Evolutionary conservation across 768 basidiomycete species (phyloP).

Genomic region (Russula abietina): DNA sequence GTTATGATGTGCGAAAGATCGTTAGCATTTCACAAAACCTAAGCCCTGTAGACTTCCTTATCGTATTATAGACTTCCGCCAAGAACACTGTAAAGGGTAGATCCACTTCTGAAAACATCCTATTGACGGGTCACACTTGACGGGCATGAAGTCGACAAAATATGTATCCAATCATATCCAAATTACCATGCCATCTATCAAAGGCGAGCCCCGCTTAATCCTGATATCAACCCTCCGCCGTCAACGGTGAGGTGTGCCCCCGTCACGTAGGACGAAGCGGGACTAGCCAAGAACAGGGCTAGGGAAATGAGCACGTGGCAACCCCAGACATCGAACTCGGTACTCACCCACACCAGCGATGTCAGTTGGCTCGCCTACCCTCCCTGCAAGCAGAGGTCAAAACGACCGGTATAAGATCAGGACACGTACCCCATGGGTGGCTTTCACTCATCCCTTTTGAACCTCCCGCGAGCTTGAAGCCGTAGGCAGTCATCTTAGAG

Average conservation of each 20-base stretch:
- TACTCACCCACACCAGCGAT: constrained; percentile 55
- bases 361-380: constrained; percentile 58
- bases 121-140: not conserved
- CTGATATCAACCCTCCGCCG: constrained; percentile 35
- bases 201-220: constrained; percentile 1
- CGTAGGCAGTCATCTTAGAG: constrained; percentile 79
- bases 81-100: not conserved
- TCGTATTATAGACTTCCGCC: not conserved
- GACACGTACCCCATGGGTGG: constrained; percentile 57
- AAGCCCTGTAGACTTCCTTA: not conserved
- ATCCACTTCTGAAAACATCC: not conserved
- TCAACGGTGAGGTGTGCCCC: constrained; percentile 68
- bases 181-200: not conserved
- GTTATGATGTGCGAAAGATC: constrained; percentile 37
- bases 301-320: not conserved
- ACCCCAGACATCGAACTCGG: too few relatives aligned
- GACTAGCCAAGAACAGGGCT: constrained; percentile 43
- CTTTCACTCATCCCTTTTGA: constrained; percentile 39
- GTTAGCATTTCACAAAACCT: not conserved
- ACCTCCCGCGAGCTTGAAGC: constrained; percentile 50
- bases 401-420: not conserved
- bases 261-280: constrained; percentile 68
- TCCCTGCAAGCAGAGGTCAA: constrained; percentile 39
- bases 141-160: not conserved
- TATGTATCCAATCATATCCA: not conserved